Base-by-base conservation (phyloP, 2,329 filamentous ascomycete genomes). In the Venturia aucupariae region DNA sequence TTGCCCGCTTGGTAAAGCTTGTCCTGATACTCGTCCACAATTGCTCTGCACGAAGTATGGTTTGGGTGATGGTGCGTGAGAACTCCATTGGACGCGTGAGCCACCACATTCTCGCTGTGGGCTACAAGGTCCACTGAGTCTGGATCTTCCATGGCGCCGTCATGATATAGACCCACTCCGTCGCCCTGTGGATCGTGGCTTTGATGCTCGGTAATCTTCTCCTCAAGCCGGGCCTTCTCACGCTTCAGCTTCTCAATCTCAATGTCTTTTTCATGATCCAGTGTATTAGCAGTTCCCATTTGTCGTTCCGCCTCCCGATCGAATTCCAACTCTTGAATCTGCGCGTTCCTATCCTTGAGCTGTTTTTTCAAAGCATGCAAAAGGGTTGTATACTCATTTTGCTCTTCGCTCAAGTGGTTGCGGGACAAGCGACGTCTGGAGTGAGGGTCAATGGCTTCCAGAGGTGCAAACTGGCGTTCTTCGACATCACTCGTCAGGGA, bases 331-430 rank as follows among this genome's bases (percentile, higher is more conserved):
- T 57, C 51, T 32, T 57, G 27, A 35, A 57, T 57, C 7, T 24
- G 27, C 2, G 27, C 27, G 8, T 35, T 57, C 27, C 7, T 17
- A 1, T 38, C 30, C 27, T 57, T 35, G 19, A 27, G 51, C 51
- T 57, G 30, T 22, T 57, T 57, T 30, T 57, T 27, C 51, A 57
- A n/a, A 15, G 17, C 51, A n/a, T 57, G 51, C 27, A 57, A 35
- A 22, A 15, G 51, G 11, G 51, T 57, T 6, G 51, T 57, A 4
- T 57, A 57, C 5, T n/a, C 59, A 22, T 60, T 60, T 17, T 41
- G 35, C 11, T 60, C 59, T n/a, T 60, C 59, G 17, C 59, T 60
- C 59, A 60, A 41, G 24, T 38, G 32, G n/a, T 41, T 22, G 41
- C 59, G 59, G 15, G 38, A 44, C 30, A 60, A 38, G n/a, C 59